Evolutionary conservation across 1,284 basidiomycete species (phyloP), one percentile per base, ranked within the genome.

Genomic region (Ganoderma meredithae): DNA sequence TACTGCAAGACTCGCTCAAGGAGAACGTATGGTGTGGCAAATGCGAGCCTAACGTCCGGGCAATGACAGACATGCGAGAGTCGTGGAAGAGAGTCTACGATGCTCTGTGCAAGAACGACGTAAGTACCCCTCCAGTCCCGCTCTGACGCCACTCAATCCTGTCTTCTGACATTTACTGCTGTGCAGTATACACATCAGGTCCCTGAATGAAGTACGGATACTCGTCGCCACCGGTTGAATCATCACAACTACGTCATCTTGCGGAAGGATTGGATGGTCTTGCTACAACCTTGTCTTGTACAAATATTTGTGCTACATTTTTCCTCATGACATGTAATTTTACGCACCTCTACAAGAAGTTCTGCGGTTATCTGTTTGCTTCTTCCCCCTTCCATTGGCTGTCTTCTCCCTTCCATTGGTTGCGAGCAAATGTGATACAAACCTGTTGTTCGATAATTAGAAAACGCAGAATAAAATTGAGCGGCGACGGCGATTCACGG

Each of bases 21-120:
- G 41, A 59, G 41, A 49, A 64, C 12, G 40, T 64, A 12, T 64
- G 63, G 63, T 64, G 63, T 27, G 17, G 47, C 13, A 27, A 25
- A 15, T 64, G 63, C 33, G 63, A 59, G 12, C 55, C 25, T 10
- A 59, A 58, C 33, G 56, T 64, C 25, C 39, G 63, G 19, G 27
- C 43, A 55, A 39, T 59, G 56, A 7, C 40, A 8, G 60, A 62
- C 33, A 63, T 63, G 47, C 3, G n/a, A 2, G 15, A 9, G 19
- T 31, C 60, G 25, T 49, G 44, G 17, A n/a, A 27, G 39, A 25
- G 27, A 36, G 27, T 40, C 6, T 22, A 22, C 12, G n/a, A 52
- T 1, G 25, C 13, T 12, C 25, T 60, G 10, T 9, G 5, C 3
- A 9, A 52, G 10, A 44, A 59, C 25, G 63, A 64, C 39, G 63